phyloP scores from a whole-genome alignment of 495 filamentous ascomycete species.

The Trichoderma reesei region DNA sequence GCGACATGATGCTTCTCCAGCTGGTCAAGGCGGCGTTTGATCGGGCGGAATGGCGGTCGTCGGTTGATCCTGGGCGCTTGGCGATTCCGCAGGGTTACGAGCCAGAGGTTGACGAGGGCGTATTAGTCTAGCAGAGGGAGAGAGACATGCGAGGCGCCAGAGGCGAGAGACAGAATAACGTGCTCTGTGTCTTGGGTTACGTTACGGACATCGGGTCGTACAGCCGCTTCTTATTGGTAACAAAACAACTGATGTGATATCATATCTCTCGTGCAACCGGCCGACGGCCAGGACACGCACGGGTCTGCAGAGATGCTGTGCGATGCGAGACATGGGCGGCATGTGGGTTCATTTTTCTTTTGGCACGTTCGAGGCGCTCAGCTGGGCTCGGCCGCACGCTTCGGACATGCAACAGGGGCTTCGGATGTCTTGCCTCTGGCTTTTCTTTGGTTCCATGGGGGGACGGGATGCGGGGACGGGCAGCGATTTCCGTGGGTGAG shows the following conservation, averaged over 20 bases:
- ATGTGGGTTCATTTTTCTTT: neutral
- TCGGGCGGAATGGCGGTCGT: slow-evolving; percentile 3
- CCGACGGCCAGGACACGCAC: neutral
- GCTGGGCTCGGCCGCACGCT: neutral
- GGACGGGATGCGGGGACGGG: neutral
- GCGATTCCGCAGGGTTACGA: slow-evolving; percentile 1
- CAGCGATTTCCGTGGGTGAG: too few relatives aligned
- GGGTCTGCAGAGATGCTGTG: neutral
- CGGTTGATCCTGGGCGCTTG: slow-evolving; percentile 8
- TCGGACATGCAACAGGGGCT: neutral
- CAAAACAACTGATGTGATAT: too few relatives aligned
- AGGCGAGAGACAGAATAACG: neutral
- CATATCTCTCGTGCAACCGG: too few relatives aligned
- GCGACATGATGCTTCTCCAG: slow-evolving; percentile 6
- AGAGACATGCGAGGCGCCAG: neutral
- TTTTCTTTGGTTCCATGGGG: too few relatives aligned
- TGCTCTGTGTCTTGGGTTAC: neutral
- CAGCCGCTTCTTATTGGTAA: too few relatives aligned
- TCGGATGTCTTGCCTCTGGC: slow-evolving; percentile 2
- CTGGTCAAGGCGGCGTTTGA: slow-evolving; percentile 9
- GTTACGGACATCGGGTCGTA: too few relatives aligned
- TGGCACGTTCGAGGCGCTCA: slow-evolving; percentile 3
- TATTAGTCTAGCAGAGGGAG: too few relatives aligned
- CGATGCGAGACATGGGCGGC: neutral
- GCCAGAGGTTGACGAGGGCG: neutral